Base-by-base conservation (phyloP, 2,329 filamentous ascomycete genomes). In the Rhynchosporium secalis region DNA sequence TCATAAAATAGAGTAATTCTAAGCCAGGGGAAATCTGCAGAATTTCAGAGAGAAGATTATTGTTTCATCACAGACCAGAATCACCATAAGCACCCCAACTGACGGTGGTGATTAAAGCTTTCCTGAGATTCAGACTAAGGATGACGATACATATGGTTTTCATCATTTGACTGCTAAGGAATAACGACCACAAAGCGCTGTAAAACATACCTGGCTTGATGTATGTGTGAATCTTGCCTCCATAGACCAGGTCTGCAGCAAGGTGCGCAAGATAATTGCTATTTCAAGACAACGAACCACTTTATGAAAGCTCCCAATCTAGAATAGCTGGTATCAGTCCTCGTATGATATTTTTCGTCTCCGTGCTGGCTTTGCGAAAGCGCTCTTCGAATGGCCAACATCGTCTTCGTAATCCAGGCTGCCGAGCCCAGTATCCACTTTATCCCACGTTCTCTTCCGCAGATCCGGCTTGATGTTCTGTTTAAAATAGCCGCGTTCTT, bases 101-200 rank as follows among this genome's bases (percentile, higher is more conserved):
- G 74, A 78, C 57, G 57, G 57, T 51, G 38, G 52, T 59, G 57
- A 33, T 28, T 59, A 26, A 40, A 58, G 46, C 46, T 49, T 26
- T 52, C 41, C 56, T 12, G 47, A 26, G 57, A 79, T 76, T 96
- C 87, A 84, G 92, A 81, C 91, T 96, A 96, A 96, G 92, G 92
- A 96, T 96, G 92, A 96, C 91, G 89, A 92, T 93, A 92, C 83
- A 79, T 49, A 78, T 63, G 76, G 76, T 81, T 92, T 86, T 95
- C 92, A 94, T 96, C 92, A 94, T 89, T 72, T 72, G 73, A 70
- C 51, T 61, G 65, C 46, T 45, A 61, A 49, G 20, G 9, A n/a
- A 55, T 36, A 59, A 4, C 31, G 38, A 38, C 20, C 47, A 28
- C 12, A 46, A 56, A 51, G 31, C 15, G 36, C 10, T 48, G 9